phyloP scores from a whole-genome alignment of 768 basidiomycete species.

The Mycena albidolilacea region DNA sequence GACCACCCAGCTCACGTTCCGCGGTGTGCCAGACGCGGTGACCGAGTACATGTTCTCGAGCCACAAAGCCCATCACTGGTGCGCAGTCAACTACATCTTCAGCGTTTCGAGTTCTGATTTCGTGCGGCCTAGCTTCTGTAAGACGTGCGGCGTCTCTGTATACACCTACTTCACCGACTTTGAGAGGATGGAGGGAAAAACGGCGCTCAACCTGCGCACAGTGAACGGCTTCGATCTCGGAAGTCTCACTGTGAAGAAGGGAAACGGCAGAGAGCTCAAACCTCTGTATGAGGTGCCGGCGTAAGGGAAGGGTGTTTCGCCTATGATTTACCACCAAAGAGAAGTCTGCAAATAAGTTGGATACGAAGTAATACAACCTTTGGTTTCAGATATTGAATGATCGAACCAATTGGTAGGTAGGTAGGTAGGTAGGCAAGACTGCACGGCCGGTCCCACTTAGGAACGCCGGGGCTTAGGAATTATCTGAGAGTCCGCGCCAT shows the following conservation, averaged over 20 bases:
- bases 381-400: conserved; percentile 7
- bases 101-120: conserved; percentile 15
- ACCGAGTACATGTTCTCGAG: conserved; percentile 15
- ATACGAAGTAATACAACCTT: conserved; percentile 13
- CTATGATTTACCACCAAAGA: conserved; percentile 8
- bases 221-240: conserved; percentile 12
- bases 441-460: no score
- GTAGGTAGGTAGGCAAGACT: no score
- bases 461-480: no score
- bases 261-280: conserved; percentile 12
- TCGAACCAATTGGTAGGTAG: conserved; percentile 4
- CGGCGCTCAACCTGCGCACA: conserved; percentile 19
- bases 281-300: conserved; percentile 23
- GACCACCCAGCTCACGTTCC: conserved; percentile 13
- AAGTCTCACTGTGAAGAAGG: conserved; percentile 8
- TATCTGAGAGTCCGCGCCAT: no score
- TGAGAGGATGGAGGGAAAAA: neutral
- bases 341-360: conserved; percentile 7
- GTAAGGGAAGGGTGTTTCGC: conserved; percentile 13
- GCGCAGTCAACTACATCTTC: conserved; percentile 3
- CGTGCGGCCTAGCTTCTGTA: conserved; percentile 20
- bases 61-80: conserved; percentile 16
- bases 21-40: conserved; percentile 10
- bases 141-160: conserved; percentile 19
- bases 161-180: conserved; percentile 4